Conservation (phyloP, 768 basidiomycete species). For the Mycena capillaripes region DNA sequence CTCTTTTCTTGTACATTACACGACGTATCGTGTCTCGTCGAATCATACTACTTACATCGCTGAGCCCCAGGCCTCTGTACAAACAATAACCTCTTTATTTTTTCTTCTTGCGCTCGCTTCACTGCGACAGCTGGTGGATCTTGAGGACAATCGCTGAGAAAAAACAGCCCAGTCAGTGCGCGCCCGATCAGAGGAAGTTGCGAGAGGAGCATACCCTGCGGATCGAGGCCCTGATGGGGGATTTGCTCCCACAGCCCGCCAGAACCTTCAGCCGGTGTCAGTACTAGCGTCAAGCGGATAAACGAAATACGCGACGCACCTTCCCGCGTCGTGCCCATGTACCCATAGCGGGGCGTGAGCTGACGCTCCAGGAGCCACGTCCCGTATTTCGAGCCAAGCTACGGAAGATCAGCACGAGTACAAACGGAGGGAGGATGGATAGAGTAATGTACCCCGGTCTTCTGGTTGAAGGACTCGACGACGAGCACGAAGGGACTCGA, state of each 20-base stretch:
- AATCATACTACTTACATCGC: slow-evolving; percentile 8
- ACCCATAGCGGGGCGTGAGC: slow-evolving; percentile 84
- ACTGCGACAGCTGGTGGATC: slow-evolving; percentile 62
- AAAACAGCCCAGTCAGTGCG: slow-evolving; percentile 27
- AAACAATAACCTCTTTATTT: background rate
- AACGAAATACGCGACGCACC: slow-evolving; percentile 51
- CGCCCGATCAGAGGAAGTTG: slow-evolving; percentile 7
- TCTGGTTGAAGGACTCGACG: slow-evolving; percentile 89
- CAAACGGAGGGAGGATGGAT: background rate
- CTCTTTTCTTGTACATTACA: slow-evolving; percentile 27
- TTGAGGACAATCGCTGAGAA: slow-evolving; percentile 62
- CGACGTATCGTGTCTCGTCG: slow-evolving; percentile 26
- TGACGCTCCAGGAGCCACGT: slow-evolving; percentile 89
- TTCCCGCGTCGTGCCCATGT: slow-evolving; percentile 86
- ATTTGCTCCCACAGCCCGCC: slow-evolving; percentile 89
- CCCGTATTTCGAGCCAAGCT: slow-evolving; percentile 87
- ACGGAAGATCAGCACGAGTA: background rate
- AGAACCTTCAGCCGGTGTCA: slow-evolving; percentile 55
- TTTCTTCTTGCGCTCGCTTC: slow-evolving; percentile 5
- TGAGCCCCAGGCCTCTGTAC: background rate
- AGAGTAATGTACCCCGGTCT: slow-evolving; percentile 74
- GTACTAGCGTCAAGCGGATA: slow-evolving; percentile 46
- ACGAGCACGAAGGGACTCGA: slow-evolving; percentile 83
- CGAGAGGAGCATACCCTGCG: slow-evolving; percentile 68
- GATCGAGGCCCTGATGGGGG: slow-evolving; percentile 84